Evolutionary conservation across 371 early-diverging fungal genomes (phyloP).

Genomic region (Mucor indicus): DNA sequence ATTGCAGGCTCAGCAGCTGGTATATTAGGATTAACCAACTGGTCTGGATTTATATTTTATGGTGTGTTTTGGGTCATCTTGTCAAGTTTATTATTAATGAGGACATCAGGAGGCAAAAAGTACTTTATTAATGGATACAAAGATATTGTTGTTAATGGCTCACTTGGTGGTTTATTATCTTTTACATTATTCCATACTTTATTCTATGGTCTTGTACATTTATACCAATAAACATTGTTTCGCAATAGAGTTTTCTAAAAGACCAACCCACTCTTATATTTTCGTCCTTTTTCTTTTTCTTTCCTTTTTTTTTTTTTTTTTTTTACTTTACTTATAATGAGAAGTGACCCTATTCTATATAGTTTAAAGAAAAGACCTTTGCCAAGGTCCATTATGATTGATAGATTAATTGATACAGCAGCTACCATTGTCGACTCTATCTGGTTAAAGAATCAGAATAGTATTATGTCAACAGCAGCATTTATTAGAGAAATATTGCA

Average conservation of each 20-base stretch:
- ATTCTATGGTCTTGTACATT: conserved; percentile 76
- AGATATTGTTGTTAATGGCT: conserved; percentile 64
- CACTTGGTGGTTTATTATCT: conserved; percentile 69
- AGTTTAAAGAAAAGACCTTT: conserved; percentile 1
- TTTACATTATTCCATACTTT: conserved; percentile 86
- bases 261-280: background rate
- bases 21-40: conserved; percentile 69
- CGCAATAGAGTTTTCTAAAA: conserved; percentile 1
- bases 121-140: conserved; percentile 49
- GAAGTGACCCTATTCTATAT: conserved; percentile 7
- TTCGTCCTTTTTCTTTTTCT: background rate
- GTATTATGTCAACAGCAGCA: conserved; percentile 44
- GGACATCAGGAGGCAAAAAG: conserved; percentile 34
- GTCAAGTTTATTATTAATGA: conserved; percentile 38
- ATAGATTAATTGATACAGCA: conserved; percentile 28
- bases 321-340: conserved; percentile 1
- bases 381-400: conserved; percentile 29
- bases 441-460: conserved; percentile 27
- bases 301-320: background rate
- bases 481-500: conserved; percentile 67
- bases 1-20: conserved; percentile 80
- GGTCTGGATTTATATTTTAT: conserved; percentile 76
- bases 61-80: conserved; percentile 58
- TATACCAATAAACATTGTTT: conserved; percentile 79
- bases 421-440: conserved; percentile 40